phyloP scores from a whole-genome alignment of 768 basidiomycete genomes.

The Cyclocybe cylindracea region DNA sequence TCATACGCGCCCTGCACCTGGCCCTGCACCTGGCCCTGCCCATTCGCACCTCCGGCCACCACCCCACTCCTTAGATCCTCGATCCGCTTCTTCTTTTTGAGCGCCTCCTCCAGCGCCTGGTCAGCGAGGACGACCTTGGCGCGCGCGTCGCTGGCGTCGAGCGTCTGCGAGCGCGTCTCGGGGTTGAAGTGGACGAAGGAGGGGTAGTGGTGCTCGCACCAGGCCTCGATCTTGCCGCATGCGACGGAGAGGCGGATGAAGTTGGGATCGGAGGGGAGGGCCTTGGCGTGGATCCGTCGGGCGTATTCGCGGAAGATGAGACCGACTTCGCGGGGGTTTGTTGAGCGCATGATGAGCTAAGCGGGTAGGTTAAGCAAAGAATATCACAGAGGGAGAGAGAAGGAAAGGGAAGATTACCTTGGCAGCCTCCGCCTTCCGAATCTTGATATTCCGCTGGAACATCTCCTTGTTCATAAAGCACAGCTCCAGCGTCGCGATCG shows the following conservation, averaged over 20 bases:
- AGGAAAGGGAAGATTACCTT: constrained; percentile 45
- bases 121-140: constrained; percentile 47
- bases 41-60: background rate
- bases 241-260: constrained; percentile 81
- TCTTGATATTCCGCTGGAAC: constrained; percentile 90
- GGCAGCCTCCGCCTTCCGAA: constrained; percentile 89
- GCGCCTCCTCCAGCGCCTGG: constrained; percentile 40
- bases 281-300: constrained; percentile 81
- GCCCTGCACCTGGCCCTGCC: background rate
- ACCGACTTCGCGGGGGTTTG: constrained; percentile 90
- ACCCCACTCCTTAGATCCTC: constrained; percentile 25
- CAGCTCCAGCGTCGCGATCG: constrained; percentile 87
- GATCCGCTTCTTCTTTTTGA: constrained; percentile 30
- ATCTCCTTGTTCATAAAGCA: constrained; percentile 94
- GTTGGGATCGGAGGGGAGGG: constrained; percentile 80
- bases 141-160: constrained; percentile 58
- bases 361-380: background rate
- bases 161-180: constrained; percentile 24
- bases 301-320: constrained; percentile 84
- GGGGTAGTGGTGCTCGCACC: constrained; percentile 93
- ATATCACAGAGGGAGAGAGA: background rate
- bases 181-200: constrained; percentile 67
- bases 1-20: background rate
- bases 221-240: constrained; percentile 92
- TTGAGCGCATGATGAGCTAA: constrained; percentile 89